Evolutionary conservation across 352 stramenopile species (phyloP), one percentile per base, ranked within the genome.

Genomic region (Globisporangium nodosum): DNA sequence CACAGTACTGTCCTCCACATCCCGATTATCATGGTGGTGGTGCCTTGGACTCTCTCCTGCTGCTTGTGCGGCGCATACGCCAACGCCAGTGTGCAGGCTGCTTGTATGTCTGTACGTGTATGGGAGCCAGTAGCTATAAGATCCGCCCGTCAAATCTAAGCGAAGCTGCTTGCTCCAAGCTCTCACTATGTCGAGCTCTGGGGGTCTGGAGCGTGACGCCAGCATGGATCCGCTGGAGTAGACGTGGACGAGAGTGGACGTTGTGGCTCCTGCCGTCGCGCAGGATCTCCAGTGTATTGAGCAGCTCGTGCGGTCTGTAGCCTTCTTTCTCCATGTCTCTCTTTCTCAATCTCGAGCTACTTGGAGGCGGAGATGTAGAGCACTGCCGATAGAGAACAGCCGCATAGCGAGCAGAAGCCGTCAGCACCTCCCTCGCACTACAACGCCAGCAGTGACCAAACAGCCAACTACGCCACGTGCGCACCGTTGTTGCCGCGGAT

Each of bases 401-500:
- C 16, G 11, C 39, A 43, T 16, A 11, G 16, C 39, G 11, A 21
- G 16, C 16, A 20, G 15, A 21, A 47, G 8, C 8, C 5, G n/a
- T 47, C 42, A 47, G 42, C 16, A 12, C 16, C n/a, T 21, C 16
- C 16, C 42, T 21, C 42, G 5, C 5, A 16, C 15, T 8, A 11
- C 16, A 47, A 12, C 33, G 0, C 6, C 48, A 37, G 42, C 20
- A 56, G 30, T 6, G 3, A 18, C 7, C 27, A 65, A 18, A 61
- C 48, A 58, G 24, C 37, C 40, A 5, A 49, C 0, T 27, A 27
- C 24, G 24, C 24, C 24, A 58, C 3, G 42, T 20, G 69, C 77
- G 49, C 52, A 96, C 88, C 97, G 83, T 99, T 99, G 81, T 99
- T 99, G 40, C 98, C 97, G 55, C 98, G 96, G 74, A 99, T 99